Evolutionary conservation across 2,329 filamentous ascomycete species (phyloP), one percentile per base, ranked within the genome.

Genomic region (Bipolaris cookei): DNA sequence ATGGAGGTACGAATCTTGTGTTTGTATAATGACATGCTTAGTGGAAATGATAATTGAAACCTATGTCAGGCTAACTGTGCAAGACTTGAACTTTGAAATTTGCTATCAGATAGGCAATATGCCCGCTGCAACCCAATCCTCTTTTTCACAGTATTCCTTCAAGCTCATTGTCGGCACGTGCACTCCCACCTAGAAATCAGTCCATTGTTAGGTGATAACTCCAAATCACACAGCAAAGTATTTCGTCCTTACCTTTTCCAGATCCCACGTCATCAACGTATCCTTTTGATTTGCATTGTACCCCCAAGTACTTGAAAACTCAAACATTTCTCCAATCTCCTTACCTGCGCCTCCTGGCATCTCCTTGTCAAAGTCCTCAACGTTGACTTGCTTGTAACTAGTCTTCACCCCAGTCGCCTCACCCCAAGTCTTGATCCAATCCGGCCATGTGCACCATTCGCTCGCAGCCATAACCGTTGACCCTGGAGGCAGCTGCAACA

Each of bases 381-480:
- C 51, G 6, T 42, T 64, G 3, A 41, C 54, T 43, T 65, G 58
- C 41, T 68, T 62, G 18, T 66, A 64, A n/a, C 55, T 64, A 13
- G 60, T 62, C 34, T 55, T 58, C 8, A 61, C 55, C 23, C 66
- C 68, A 6, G 59, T 58, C 6, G 64, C 52, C 39, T 61, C 58
- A 20, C 63, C 63, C 67, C 68, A 75, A 1, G 62, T 46, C 25
- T 61, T 52, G 28, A 63, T 62, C 54, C 57, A 71, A 13, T 69
- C 59, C 8, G 64, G 62, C 61, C 60, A 67, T 8, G 57, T 67
- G 23, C 64, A 54, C 39, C 53, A 58, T 28, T 61, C 58, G 7
- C 60, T 66, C 3, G 61, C 58, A 23, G 66, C 71, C 59, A 73
- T 64, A 42, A 74, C 56, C 3, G 57, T 69, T 6, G 62, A 67